phyloP scores from a whole-genome alignment of 2,329 filamentous ascomycete species.

The Teratosphaeria gauchensis region DNA sequence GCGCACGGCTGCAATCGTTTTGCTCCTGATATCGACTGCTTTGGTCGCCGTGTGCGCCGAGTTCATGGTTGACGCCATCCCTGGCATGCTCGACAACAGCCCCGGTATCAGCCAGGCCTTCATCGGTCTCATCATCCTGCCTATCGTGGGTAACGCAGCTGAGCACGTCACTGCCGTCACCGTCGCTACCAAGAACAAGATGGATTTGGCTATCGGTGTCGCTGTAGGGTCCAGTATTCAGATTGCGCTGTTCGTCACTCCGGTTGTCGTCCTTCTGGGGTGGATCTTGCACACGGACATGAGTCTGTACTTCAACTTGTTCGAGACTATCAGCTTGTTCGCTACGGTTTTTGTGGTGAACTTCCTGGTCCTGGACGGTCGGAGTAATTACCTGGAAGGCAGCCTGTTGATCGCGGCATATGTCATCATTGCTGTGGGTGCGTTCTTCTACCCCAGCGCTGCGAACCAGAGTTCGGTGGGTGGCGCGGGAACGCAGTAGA shows the following conservation, averaged over 20 bases:
- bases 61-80: slow-evolving; percentile 66
- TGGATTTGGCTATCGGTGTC: slow-evolving; percentile 73
- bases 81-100: slow-evolving; percentile 52
- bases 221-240: slow-evolving; percentile 74
- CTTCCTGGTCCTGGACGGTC: slow-evolving; percentile 73
- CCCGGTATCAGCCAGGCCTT: slow-evolving; percentile 58
- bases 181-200: slow-evolving; percentile 74
- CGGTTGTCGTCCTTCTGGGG: slow-evolving; percentile 64
- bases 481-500: slow-evolving; percentile 17
- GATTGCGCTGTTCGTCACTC: slow-evolving; percentile 69
- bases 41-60: slow-evolving; percentile 56
- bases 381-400: slow-evolving; percentile 75
- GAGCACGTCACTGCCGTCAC: slow-evolving; percentile 75
- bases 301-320: slow-evolving; percentile 52
- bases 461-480: slow-evolving; percentile 34
- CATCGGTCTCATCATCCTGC: slow-evolving; percentile 68
- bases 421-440: slow-evolving; percentile 59
- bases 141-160: slow-evolving; percentile 74
- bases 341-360: slow-evolving; percentile 77
- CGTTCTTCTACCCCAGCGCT: slow-evolving; percentile 41
- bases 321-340: slow-evolving; percentile 63
- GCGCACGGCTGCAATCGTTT: slow-evolving; percentile 46
- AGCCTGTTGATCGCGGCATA: slow-evolving; percentile 68
- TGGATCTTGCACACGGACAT: slow-evolving; percentile 70
- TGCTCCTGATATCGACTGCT: slow-evolving; percentile 45